Evolutionary conservation across 2,329 filamentous ascomycete species (phyloP), one percentile per base, ranked within the genome.

Genomic region (Phyllosticta citriasiana): DNA sequence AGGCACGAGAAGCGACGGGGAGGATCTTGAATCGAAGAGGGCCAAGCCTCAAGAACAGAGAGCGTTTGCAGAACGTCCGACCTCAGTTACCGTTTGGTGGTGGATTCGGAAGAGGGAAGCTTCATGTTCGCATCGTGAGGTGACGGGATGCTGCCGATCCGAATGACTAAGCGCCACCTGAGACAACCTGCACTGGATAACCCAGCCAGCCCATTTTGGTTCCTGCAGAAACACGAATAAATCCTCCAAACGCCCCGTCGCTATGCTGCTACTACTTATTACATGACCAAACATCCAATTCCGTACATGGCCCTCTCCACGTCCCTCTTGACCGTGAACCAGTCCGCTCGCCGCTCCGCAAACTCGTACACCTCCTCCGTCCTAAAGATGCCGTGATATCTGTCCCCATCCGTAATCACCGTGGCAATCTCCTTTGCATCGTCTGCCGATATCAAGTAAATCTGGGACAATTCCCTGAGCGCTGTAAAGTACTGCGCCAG

Each of bases 221-320:
- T 25, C 25, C 22, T 25, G 25, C 25, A 24, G 22, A 53, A 53
- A 24, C 25, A 53, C 25, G 19, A 8, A 19, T 53, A 26, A 40
- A 55, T 51, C 58, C 47, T 30, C 40, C 40, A n/a, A 47, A 60
- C 58, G 25, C 58, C 58, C 19, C 24, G 24, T 47, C 58, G 58
- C 58, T 60, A 60, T 60, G 58, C 58, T 51, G 50, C 27, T 33
- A 6, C 24, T 19, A 30, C 27, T 27, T n/a, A 10, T 72, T 68
- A 97, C 91, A 97, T 97, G 53, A 95, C 71, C 54, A 72, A 73
- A 74, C 94, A 99, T 63, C 94, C 93, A 72, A 96, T 84, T 4
- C 94, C 94, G 76, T 97, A 97, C 91, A 99, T 97, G 64, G 91
- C 91, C 75, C 89, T 88, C 79, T 99, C 94, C 5, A 99, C 94